phyloP scores from a whole-genome alignment of 202 grass and related monocot species.

The Dendrocalamus latiflorus region DNA sequence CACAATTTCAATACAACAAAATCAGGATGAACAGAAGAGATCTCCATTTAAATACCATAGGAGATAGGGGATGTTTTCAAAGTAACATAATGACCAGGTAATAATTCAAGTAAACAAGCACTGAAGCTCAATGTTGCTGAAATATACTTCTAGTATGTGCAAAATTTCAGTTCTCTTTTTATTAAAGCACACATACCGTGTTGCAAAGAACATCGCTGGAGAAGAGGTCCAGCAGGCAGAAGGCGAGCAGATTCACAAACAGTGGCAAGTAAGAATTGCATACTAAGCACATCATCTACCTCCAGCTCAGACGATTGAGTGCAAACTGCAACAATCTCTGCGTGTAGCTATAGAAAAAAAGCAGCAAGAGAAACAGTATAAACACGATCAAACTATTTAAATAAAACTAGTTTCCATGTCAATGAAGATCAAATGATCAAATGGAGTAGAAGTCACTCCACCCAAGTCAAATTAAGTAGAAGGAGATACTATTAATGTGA shows the following conservation, averaged over 20 bases:
- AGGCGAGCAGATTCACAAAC: constrained; percentile 91
- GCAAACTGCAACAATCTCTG: constrained; percentile 47
- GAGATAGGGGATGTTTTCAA: neutral
- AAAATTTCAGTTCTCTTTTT: too few relatives aligned
- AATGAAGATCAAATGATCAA: neutral
- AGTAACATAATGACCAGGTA: neutral
- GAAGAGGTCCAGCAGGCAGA: constrained; percentile 84
- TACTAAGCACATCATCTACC: constrained; percentile 54
- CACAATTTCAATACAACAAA: constrained; percentile 5
- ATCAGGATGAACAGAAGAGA: neutral
- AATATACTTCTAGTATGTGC: neutral
- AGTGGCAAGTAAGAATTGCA: constrained; percentile 73
- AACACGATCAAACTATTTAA: neutral
- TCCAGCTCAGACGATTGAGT: constrained; percentile 34
- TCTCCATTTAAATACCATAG: neutral
- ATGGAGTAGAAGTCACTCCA: neutral
- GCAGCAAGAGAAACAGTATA: neutral
- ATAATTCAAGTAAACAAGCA: neutral
- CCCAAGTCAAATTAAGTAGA: neutral
- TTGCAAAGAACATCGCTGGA: constrained; percentile 83
- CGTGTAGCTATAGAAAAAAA: constrained; percentile 54
- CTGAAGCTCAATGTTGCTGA: neutral
- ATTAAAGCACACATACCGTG: constrained; percentile 42
- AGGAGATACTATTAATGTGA: neutral
- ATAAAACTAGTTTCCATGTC: neutral